Percentiles rank a stretch among this genome's conserved stretches.
Evolutionary conservation across 2,329 filamentous ascomycete genomes (phyloP).

Genomic region (Neonectria punicea): DNA sequence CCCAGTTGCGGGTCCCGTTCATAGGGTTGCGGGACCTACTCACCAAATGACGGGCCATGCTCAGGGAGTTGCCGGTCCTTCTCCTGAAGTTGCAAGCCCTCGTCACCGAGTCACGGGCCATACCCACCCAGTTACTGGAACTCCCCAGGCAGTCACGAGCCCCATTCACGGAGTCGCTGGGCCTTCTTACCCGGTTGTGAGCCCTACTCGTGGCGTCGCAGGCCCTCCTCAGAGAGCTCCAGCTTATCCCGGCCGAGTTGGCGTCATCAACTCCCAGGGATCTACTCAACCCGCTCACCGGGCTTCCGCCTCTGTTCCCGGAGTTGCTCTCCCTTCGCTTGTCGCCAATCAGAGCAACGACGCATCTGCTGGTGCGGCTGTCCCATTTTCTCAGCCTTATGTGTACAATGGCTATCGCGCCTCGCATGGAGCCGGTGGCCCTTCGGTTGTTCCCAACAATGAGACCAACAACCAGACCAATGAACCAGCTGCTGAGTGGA

Average conservation of each 20-base stretch:
- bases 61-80: neutral
- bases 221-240: neutral
- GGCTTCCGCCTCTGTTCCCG: neutral
- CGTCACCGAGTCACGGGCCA: too few species aligned
- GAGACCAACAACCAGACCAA: neutral
- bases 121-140: neutral
- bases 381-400: too few species aligned
- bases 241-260: neutral
- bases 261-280: neutral
- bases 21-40: neutral
- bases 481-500: neutral
- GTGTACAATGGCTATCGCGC: too few species aligned
- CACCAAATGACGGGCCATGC: neutral
- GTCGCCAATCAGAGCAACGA: neutral
- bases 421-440: too few species aligned
- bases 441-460: neutral
- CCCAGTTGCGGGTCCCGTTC: neutral
- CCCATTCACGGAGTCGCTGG: neutral
- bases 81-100: neutral
- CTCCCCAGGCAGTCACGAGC: neutral
- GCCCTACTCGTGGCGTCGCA: neutral
- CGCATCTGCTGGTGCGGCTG: neutral
- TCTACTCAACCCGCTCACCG: neutral
- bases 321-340: too few species aligned
- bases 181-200: neutral